phyloP scores from a whole-genome alignment of 1,284 basidiomycete genomes.

The Cerioporus squamosus region DNA sequence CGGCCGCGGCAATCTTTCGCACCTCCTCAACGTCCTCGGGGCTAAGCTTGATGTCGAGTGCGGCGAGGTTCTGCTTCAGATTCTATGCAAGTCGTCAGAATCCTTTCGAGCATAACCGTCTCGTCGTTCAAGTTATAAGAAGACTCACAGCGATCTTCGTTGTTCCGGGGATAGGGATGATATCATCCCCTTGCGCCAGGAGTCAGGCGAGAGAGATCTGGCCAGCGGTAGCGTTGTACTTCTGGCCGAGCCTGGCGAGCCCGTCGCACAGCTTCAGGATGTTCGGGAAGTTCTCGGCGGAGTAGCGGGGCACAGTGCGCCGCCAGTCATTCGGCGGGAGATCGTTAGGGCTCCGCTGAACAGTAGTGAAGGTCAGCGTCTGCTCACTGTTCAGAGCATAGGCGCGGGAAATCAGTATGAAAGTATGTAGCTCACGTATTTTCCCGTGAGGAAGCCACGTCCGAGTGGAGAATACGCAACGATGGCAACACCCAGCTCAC shows the following conservation, averaged over 20 bases:
- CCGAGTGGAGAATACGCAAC: conserved; percentile 69
- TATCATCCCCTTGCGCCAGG: too few relatives aligned
- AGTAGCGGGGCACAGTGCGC: conserved; percentile 39
- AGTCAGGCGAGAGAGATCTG: too few relatives aligned
- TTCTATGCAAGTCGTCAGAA: too few relatives aligned
- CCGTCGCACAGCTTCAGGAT: conserved; percentile 46
- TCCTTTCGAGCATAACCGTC: too few relatives aligned
- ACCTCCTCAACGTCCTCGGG: conserved; percentile 35
- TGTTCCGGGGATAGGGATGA: too few relatives aligned
- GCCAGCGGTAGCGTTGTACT: not conserved
- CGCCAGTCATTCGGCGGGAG: conserved; percentile 56
- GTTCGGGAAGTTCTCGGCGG: conserved; percentile 48
- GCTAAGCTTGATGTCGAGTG: conserved; percentile 21
- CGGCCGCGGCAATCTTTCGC: conserved; percentile 27
- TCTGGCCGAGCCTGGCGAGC: conserved; percentile 36
- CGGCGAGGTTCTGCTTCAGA: too few relatives aligned
- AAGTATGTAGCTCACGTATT: conserved; percentile 40
- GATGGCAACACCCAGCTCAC: conserved; percentile 57
- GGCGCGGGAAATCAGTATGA: not conserved
- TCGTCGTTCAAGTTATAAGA: too few relatives aligned
- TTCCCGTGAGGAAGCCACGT: conserved; percentile 64
- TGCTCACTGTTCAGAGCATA: too few relatives aligned
- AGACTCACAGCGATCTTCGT: too few relatives aligned
- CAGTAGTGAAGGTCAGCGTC: not conserved
- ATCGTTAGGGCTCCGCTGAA: conserved; percentile 51